These are phyloP conservation scores for Thraustochytrium striatum DNA, from an alignment of 352 stramenopile species.

Conservation along the genomic window DNA sequence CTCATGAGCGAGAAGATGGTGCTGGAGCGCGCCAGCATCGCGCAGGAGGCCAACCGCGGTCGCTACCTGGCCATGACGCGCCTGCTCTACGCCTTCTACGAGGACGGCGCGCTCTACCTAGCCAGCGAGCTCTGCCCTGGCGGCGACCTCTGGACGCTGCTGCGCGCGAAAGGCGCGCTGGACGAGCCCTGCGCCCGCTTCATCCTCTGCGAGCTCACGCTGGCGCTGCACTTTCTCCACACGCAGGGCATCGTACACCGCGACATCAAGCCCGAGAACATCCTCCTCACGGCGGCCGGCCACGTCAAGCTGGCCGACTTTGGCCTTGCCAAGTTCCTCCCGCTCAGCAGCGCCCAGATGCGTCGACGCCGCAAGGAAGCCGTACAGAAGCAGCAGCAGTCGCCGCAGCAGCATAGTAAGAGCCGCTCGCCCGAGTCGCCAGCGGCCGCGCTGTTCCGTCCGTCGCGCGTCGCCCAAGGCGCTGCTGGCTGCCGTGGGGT, in stretches of 20 bases:
- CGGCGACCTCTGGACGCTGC: conserved; percentile 28
- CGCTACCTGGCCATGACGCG: conserved; percentile 8
- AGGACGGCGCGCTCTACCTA: conserved; percentile 19
- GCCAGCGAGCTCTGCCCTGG: conserved; percentile 34
- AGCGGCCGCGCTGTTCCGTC: too few relatives aligned
- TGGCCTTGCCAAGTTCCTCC: conserved; percentile 56
- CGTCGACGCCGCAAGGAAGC: conserved; percentile 14
- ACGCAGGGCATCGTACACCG: conserved; percentile 72
- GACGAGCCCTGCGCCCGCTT: conserved; percentile 70
- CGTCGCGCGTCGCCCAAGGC: too few relatives aligned
- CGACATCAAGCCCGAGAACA: conserved; percentile 83
- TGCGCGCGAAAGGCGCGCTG: conserved; percentile 9
- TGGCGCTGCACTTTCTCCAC: conserved; percentile 75
- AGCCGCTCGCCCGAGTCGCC: neutral
- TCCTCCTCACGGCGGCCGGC: conserved; percentile 71
- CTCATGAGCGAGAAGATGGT: conserved; percentile 40
- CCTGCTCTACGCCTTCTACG: conserved; percentile 38
- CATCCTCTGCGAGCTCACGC: conserved; percentile 72
- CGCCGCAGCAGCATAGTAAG: too few relatives aligned
- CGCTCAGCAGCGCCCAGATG: neutral
- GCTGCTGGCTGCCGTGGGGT: too few relatives aligned
- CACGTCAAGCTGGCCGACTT: conserved; percentile 55
- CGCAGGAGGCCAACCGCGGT: too few relatives aligned
- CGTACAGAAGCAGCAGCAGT: too few relatives aligned
- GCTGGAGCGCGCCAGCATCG: conserved; percentile 22